Evolutionary conservation across 164 flowering plant species (phyloP).

Genomic region (Dillenia turbinata): DNA sequence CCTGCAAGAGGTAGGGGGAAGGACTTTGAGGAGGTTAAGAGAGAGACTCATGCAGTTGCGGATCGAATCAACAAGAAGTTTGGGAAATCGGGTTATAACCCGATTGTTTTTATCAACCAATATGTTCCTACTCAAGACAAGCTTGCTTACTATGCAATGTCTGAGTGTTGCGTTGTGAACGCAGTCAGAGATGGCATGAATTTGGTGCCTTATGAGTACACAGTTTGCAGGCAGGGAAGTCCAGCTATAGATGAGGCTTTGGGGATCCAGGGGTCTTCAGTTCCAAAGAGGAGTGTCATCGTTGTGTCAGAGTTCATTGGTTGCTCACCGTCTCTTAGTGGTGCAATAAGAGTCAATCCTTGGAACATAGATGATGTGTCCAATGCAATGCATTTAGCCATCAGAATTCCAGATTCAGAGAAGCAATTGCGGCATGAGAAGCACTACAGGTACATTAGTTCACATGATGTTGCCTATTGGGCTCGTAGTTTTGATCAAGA

Average conservation of each 20-base stretch:
- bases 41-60: constrained; percentile 20
- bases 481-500: constrained; percentile 40
- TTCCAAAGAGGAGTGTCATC: constrained; percentile 25
- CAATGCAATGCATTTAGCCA: constrained; percentile 28
- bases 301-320: constrained; percentile 47
- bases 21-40: constrained; percentile 36
- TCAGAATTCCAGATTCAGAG: constrained; percentile 27
- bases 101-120: constrained; percentile 34
- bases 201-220: constrained; percentile 41
- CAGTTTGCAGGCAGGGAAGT: constrained; percentile 35
- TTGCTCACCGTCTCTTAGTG: constrained; percentile 47
- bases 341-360: constrained; percentile 47
- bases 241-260: constrained; percentile 24
- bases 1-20: constrained; percentile 46
- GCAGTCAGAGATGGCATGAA: constrained; percentile 54
- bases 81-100: constrained; percentile 35
- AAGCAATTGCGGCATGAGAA: constrained; percentile 43
- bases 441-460: constrained; percentile 39
- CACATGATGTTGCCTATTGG: constrained; percentile 52
- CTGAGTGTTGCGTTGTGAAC: constrained; percentile 42
- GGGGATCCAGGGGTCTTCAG: constrained; percentile 8
- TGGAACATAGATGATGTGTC: constrained; percentile 32
- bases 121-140: constrained; percentile 34
- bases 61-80: constrained; percentile 22
- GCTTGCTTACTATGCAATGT: constrained; percentile 38